Conservation (phyloP, 306 rosid species). For the Vigna nakashimae region DNA sequence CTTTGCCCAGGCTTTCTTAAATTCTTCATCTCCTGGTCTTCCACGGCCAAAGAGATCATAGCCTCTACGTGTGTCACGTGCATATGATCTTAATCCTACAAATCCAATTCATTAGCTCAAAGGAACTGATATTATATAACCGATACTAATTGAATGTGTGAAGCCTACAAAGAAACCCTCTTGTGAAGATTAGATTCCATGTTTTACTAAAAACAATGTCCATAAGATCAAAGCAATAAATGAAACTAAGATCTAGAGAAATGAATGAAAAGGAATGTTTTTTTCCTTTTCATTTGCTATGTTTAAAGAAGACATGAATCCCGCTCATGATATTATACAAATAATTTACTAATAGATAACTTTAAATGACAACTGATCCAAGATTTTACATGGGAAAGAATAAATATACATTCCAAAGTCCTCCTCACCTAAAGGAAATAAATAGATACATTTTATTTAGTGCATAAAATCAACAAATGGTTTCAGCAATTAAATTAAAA, state of each 20-base stretch:
- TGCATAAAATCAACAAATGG: conserved; percentile 1
- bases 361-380: conserved; percentile 3
- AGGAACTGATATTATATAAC: conserved; percentile 5
- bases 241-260: conserved; percentile 8
- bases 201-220: background rate
- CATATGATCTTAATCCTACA: conserved; percentile 67
- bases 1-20: conserved; percentile 74
- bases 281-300: background rate
- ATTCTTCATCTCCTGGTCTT: conserved; percentile 67
- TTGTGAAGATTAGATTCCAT: conserved; percentile 1
- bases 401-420: background rate
- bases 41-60: conserved; percentile 74
- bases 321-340: background rate
- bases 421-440: conserved; percentile 6
- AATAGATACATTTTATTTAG: background rate
- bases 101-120: conserved; percentile 35
- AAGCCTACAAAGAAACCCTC: conserved; percentile 4
- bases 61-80: conserved; percentile 50
- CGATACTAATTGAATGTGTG: background rate
- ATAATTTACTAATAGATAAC: conserved; percentile 6
- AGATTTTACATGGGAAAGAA: background rate
- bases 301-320: background rate
- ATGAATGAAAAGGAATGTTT: conserved; percentile 1
- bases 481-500: background rate
- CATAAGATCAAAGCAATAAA: conserved; percentile 4